Evolutionary conservation across 2,329 filamentous ascomycete genomes (phyloP).

Genomic region (Fusarium citri): DNA sequence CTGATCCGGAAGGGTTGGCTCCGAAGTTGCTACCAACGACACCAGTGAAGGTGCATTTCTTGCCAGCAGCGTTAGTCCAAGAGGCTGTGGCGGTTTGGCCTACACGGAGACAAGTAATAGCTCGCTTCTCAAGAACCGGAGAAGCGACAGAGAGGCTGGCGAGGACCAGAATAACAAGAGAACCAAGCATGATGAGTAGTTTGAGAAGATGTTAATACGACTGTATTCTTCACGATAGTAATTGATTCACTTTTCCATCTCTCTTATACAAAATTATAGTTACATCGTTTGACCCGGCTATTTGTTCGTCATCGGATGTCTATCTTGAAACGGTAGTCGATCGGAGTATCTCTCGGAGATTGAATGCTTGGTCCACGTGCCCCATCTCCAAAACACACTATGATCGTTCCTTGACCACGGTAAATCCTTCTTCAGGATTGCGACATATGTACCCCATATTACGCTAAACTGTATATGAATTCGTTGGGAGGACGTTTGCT

Average conservation of each 20-base stretch:
- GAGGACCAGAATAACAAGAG: conserved; percentile 16
- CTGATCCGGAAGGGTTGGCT: conserved; percentile 52
- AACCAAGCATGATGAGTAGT: conserved; percentile 13
- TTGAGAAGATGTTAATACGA: no score
- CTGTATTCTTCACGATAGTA: fast-evolving
- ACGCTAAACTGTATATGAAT: not conserved
- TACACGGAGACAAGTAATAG: conserved; percentile 39
- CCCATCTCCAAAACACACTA: not conserved
- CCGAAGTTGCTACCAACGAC: conserved; percentile 62
- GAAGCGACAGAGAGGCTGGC: conserved; percentile 22
- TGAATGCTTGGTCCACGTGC: not conserved
- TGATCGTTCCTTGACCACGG: not conserved
- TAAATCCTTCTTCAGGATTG: not conserved
- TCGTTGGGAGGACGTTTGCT: not conserved
- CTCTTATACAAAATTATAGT: conserved; percentile 15
- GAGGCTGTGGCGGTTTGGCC: conserved; percentile 55
- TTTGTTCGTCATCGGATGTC: conserved; percentile 38
- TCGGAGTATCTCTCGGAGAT: conserved; percentile 40
- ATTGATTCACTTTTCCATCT: fast-evolving
- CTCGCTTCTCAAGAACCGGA: conserved; percentile 30
- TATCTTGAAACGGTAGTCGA: conserved; percentile 31
- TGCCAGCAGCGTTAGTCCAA: conserved; percentile 58
- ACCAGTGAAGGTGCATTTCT: conserved; percentile 57
- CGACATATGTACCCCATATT: not conserved
- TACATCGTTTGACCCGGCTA: not conserved